These are phyloP conservation scores for Rhododendron ferrugineum DNA, from an alignment of 148 eudicot genomes.

Conservation along the genomic window DNA sequence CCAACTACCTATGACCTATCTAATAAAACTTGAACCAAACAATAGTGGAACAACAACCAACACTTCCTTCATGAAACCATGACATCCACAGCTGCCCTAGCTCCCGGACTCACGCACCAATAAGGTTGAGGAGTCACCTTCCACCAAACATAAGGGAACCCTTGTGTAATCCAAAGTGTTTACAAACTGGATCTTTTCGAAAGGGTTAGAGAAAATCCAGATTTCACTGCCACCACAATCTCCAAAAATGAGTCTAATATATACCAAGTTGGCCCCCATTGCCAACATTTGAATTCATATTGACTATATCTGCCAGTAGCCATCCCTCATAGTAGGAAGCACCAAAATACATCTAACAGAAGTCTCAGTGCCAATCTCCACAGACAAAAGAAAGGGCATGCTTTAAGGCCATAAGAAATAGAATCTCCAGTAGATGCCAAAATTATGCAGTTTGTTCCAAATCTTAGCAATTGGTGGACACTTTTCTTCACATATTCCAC, in stretches of 20 bases:
- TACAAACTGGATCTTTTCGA: neutral
- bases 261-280: neutral
- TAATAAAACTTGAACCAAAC: neutral
- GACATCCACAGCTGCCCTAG: neutral
- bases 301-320: neutral
- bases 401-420: neutral
- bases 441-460: neutral
- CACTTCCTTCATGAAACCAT: neutral
- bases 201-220: neutral
- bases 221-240: neutral
- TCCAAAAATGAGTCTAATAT: neutral
- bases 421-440: neutral
- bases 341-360: constrained; percentile 1
- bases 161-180: neutral
- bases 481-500: neutral
- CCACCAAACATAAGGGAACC: constrained; percentile 5
- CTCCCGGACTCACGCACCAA: neutral
- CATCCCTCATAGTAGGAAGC: neutral
- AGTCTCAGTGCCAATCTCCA: neutral
- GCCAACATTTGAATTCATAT: neutral
- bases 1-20: neutral
- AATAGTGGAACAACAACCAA: neutral
- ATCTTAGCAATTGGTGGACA: neutral
- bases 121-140: constrained; percentile 1
- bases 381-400: neutral